Base-by-base conservation (phyloP, 2,329 filamentous ascomycete genomes). In the Coniochaeta ligniaria region DNA sequence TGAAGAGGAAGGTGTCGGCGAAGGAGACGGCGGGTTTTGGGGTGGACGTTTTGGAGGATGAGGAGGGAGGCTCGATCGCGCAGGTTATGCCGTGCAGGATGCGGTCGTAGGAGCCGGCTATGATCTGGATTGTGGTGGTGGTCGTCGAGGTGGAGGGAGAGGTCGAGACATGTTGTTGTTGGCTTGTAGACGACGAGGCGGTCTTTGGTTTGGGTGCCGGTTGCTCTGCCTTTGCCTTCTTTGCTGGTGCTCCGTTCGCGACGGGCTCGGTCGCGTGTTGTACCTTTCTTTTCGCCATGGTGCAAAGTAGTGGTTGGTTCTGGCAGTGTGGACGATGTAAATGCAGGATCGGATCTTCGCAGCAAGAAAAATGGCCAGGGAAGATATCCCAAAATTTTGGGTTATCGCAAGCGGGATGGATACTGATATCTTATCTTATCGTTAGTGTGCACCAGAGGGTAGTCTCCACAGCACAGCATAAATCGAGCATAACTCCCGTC, bases 1-100 rank as follows among this genome's bases (percentile, higher is more conserved):
- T 91, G 83, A 99, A 97, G 61, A 99, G 84, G 74, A 99, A 99
- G 0, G 91, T 94, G 74, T 98, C 94, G 66, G 91, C 85, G 71
- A 97, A 98, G 58, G 87, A 81, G 60, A 87, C 79, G 17, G 80
- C 71, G 59, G 72, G 66, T 47, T 73, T 41, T n/a, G n/a, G n/a
- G n/a, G n/a, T n/a, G 54, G 43, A 22, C 8, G 63, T 41, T 16
- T 41, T 41, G 17, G 38, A 41, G 38, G 58, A 22, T 33, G 47
- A 56, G 11, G 60, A 67, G 45, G 60, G 63, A 57, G 64, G 70
- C 65, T 69, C 71, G 26, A 82, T 79, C 1, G 85, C 85, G n/a
- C 90, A 92, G 8, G 90, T 91, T 68, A 97, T 82, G 62, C 95
- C 95, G 73, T 99, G 95, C 22, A 99, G 83, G 57, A 96, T 86